phyloP scores from a whole-genome alignment of 1,284 basidiomycete genomes.

The Ustilago sp. region DNA sequence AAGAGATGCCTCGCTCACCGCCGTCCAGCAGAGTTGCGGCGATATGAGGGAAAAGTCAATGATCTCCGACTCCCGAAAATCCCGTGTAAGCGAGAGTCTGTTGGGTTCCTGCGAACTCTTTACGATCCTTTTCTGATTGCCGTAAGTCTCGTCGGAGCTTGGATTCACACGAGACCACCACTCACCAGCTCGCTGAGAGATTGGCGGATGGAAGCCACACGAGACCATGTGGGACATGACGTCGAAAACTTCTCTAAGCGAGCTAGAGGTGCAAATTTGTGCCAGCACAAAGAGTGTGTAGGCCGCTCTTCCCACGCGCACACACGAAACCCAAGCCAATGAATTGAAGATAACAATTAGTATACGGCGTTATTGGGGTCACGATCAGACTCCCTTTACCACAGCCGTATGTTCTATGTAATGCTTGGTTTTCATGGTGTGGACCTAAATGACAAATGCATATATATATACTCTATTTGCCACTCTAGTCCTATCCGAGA shows the following conservation, averaged over 20 bases:
- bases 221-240: slow-evolving; percentile 5
- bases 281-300: not conserved
- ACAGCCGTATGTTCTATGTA: no score
- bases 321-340: not conserved
- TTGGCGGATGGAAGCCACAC: not conserved
- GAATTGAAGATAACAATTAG: no score
- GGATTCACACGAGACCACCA: not conserved
- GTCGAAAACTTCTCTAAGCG: not conserved
- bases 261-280: not conserved
- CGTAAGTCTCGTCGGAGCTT: slow-evolving; percentile 1
- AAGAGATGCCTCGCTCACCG: not conserved
- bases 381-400: no score
- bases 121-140: not conserved
- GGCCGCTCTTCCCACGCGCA: not conserved
- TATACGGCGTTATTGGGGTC: no score
- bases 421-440: no score
- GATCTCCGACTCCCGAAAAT: not conserved
- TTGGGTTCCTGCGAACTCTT: not conserved
- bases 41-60: no score
- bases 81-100: not conserved
- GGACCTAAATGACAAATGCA: no score
- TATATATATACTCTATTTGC: no score
- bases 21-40: not conserved
- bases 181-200: not conserved
- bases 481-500: no score